Evolutionary conservation across 2,329 filamentous ascomycete species (phyloP), one percentile per base, ranked within the genome.

Genomic region (Lachnellula cervina): DNA sequence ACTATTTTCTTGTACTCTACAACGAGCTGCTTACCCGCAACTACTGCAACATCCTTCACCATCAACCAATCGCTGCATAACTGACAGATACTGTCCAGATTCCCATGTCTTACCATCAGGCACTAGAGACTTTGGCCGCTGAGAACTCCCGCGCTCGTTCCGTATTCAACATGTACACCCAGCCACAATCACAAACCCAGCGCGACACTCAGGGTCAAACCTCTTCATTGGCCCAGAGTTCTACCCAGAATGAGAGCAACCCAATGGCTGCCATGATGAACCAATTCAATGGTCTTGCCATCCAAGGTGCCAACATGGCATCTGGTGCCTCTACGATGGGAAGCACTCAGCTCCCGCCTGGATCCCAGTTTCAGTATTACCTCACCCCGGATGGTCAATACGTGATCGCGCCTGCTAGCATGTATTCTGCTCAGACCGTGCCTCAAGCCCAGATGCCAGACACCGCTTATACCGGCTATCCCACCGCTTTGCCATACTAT

Each of bases 61-160:
- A 54, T 54, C 50, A 32, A 45, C 34, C 45, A 23, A 35, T 11
- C 16, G 32, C 38, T 48, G 49, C 50, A 43, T 34, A 35, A 51
- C 57, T 65, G 50, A 64, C 56, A 59, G 14, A 14, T 50, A 37
- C 51, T n/a, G 35, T 50, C 32, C 43, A 69, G 68, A 63, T 62
- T 61, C 65, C 62, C 65, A 71, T 71, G 69, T 66, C 69, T 66
- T 70, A 69, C 59, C 67, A 69, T 55, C 67, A 70, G 60, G 63
- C 65, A 51, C 65, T 23, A 23, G 21, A 23, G 47, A 62, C 56
- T 49, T 59, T 23, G 21, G 21, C 60, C 47, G 48, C 62, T 44
- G 68, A 68, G 51, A 62, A 50, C 45, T 58, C 57, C 60, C 62
- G 59, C 56, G 61, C 57, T 59, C 63, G 61, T 62, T 56, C 63